phyloP scores from a whole-genome alignment of 768 basidiomycete species.

The Boletus pseudo-olivaceus region DNA sequence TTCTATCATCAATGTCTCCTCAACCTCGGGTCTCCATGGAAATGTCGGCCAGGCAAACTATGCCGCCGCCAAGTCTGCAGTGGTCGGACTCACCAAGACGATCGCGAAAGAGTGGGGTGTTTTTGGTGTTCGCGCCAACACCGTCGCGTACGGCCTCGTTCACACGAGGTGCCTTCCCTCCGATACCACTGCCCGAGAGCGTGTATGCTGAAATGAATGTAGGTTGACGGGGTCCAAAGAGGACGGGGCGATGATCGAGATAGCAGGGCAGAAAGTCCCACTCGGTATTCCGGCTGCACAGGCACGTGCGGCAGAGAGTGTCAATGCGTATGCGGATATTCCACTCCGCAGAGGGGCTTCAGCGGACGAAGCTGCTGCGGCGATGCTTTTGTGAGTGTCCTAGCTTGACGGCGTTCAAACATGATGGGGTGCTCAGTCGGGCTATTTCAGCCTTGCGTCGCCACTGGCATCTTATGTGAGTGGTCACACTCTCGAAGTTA shows the following conservation, averaged over 20 bases:
- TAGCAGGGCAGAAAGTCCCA: conserved; percentile 80
- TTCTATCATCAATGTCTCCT: conserved; percentile 79
- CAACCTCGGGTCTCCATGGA: conserved; percentile 78
- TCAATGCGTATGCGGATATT: conserved; percentile 43
- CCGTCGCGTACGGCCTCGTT: conserved; percentile 73
- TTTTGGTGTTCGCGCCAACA: conserved; percentile 80
- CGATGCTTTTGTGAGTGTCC: conserved; percentile 67
- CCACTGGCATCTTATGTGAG: conserved; percentile 77
- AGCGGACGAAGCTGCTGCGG: conserved; percentile 73
- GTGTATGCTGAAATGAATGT: conserved; percentile 2
- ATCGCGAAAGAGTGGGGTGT: conserved; percentile 86
- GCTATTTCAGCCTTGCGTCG: conserved; percentile 57
- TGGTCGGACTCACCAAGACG: conserved; percentile 80
- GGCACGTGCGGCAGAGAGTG: conserved; percentile 36
- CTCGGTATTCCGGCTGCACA: conserved; percentile 69
- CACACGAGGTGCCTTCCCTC: conserved; percentile 56
- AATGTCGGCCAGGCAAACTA: conserved; percentile 87
- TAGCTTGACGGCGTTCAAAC: not conserved
- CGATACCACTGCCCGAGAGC: not conserved
- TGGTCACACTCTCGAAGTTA: conserved; percentile 82
- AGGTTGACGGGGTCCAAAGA: conserved; percentile 82
- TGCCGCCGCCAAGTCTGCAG: conserved; percentile 74
- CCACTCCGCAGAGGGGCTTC: conserved; percentile 68
- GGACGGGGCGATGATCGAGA: conserved; percentile 67
- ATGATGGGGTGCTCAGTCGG: conserved; percentile 3